Percentiles rank a stretch among this genome's conserved stretches.
Conservation (phyloP, 2,329 filamentous ascomycete species). For the Fusarium sp. region DNA sequence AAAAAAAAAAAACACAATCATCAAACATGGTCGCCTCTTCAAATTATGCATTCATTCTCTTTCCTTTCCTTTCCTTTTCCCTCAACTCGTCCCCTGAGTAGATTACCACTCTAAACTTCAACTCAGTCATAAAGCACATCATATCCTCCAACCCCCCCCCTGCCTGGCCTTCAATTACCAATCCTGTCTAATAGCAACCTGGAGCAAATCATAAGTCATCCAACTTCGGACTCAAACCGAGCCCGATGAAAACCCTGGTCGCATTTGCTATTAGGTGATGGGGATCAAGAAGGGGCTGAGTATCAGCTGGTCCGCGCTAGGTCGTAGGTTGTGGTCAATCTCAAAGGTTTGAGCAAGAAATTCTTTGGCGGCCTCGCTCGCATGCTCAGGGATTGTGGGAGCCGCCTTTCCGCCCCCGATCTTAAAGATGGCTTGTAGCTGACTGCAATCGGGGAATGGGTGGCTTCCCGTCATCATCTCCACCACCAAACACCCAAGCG, state of each 20-base stretch:
- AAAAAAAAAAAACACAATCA: slow-evolving; percentile 23
- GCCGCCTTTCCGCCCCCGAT: slow-evolving; percentile 90
- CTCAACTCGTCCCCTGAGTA: neutral
- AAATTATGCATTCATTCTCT: slow-evolving; percentile 30
- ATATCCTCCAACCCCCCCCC: neutral
- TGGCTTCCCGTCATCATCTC: slow-evolving; percentile 99
- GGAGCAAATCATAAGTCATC: slow-evolving; percentile 20
- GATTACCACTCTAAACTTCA: slow-evolving; percentile 20
- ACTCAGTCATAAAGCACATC: neutral
- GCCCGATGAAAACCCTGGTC: neutral
- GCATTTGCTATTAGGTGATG: slow-evolving; percentile 61
- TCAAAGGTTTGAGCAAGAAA: slow-evolving; percentile 95
- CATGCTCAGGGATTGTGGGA: slow-evolving; percentile 88
- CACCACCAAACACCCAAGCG: slow-evolving; percentile 93
- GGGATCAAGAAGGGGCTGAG: slow-evolving; percentile 84
- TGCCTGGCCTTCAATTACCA: neutral
- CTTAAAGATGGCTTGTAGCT: slow-evolving; percentile 98
- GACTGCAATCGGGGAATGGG: slow-evolving; percentile 96
- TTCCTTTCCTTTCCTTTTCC: slow-evolving; percentile 9
- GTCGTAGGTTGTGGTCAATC: slow-evolving; percentile 91
- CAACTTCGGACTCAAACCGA: slow-evolving; percentile 6
- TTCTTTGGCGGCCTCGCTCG: slow-evolving; percentile 83
- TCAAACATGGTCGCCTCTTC: slow-evolving; percentile 33
- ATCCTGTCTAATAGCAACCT: slow-evolving; percentile 5
- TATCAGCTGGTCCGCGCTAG: slow-evolving; percentile 91